phyloP scores from a whole-genome alignment of 805 yeast species.

The Huiozyma naganishii region DNA sequence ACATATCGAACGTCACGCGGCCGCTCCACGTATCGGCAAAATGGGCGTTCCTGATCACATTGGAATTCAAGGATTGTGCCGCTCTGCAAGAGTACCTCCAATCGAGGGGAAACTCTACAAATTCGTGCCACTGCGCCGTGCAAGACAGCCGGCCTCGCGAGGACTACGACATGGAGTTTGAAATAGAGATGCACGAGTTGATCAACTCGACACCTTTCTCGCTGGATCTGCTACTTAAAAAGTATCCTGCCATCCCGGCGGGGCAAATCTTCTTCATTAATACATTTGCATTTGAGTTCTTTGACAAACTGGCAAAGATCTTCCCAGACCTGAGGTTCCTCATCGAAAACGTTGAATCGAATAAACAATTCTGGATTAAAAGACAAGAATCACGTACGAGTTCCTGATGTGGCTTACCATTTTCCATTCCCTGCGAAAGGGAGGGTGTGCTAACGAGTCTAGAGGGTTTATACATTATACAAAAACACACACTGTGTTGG shows the following conservation, averaged over 20 bases:
- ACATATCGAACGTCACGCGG: slow-evolving; percentile 85
- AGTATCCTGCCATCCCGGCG: slow-evolving; percentile 43
- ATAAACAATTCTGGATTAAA: slow-evolving; percentile 45
- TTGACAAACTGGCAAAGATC: slow-evolving; percentile 47
- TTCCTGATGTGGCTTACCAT: not conserved
- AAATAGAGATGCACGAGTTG: slow-evolving; percentile 3
- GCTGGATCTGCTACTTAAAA: slow-evolving; percentile 32
- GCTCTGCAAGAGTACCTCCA: slow-evolving; percentile 31
- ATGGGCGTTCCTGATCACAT: slow-evolving; percentile 76
- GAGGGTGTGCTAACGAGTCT: too few species aligned
- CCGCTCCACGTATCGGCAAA: slow-evolving; percentile 63
- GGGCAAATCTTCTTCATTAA: slow-evolving; percentile 79
- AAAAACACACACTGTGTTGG: not conserved
- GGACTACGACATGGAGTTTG: slow-evolving; percentile 6
- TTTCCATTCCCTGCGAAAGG: too few species aligned
- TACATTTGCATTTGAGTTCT: slow-evolving; percentile 71
- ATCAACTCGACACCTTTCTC: slow-evolving; percentile 2
- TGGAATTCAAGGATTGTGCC: slow-evolving; percentile 66
- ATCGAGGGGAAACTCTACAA: not conserved
- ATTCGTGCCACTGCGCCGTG: not conserved
- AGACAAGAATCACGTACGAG: not conserved
- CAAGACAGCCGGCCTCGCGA: not conserved
- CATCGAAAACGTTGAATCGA: slow-evolving; percentile 40
- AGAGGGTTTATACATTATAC: not conserved
- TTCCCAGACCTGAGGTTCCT: slow-evolving; percentile 55